Percentiles rank a stretch among this genome's conserved stretches.
Conservation (phyloP, 2,329 filamentous ascomycete species). For the Xylariaceae sp. region DNA sequence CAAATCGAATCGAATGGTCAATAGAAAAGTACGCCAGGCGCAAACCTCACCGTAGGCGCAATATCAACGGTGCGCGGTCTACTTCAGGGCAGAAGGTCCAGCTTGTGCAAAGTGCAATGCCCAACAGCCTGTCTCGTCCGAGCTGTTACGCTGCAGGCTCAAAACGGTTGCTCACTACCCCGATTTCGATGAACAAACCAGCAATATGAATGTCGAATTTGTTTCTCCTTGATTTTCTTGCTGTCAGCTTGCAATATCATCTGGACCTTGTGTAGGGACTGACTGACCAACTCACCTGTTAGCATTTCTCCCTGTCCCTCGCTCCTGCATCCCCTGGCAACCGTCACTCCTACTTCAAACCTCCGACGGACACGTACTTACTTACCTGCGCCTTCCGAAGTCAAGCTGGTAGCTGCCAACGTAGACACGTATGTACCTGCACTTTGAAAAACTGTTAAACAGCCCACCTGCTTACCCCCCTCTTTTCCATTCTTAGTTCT, state of each 20-base stretch:
- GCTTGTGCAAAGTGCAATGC: slow-evolving; percentile 7
- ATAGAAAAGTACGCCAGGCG: slow-evolving; percentile 2
- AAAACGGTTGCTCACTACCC: slow-evolving; percentile 12
- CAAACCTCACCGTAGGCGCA: slow-evolving; percentile 6
- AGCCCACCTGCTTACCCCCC: too few relatives aligned
- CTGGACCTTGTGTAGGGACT: slow-evolving; percentile 6
- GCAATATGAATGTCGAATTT: background rate
- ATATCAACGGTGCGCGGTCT: background rate
- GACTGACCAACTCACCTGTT: background rate
- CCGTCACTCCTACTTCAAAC: too few relatives aligned
- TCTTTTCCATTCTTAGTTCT: too few relatives aligned
- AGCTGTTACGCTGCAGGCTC: slow-evolving; percentile 20
- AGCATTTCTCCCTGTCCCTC: slow-evolving; percentile 12
- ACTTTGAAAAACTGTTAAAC: too few relatives aligned
- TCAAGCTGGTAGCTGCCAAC: too few relatives aligned
- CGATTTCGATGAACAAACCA: background rate
- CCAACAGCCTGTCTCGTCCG: slow-evolving; percentile 18
- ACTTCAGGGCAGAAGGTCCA: slow-evolving; percentile 17
- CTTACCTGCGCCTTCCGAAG: too few relatives aligned
- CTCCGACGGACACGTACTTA: too few relatives aligned
- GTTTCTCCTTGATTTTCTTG: background rate
- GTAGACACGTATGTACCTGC: too few relatives aligned
- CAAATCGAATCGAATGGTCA: too few relatives aligned
- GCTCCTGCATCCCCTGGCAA: too few relatives aligned
- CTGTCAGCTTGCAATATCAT: slow-evolving; percentile 1